Evolutionary conservation across 2,329 filamentous ascomycete species (phyloP).

Genomic region (Pyrenophora graminea): DNA sequence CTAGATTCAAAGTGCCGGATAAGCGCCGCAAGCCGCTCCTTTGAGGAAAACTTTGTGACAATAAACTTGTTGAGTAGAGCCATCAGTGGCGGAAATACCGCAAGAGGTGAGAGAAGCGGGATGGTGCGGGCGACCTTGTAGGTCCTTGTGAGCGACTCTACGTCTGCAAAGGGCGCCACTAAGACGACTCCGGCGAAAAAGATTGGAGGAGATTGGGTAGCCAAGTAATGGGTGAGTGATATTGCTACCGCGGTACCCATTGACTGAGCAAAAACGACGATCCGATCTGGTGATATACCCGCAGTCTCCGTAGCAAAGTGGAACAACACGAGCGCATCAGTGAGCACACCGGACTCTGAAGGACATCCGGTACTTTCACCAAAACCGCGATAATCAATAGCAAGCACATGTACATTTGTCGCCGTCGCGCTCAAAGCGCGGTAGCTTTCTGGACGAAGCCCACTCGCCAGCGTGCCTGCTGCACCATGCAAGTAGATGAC

Average conservation of each 20-base stretch:
- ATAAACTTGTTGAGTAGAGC: constrained; percentile 55
- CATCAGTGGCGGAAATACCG: constrained; percentile 50
- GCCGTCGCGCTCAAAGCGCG: constrained; percentile 58
- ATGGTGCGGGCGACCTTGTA: constrained; percentile 62
- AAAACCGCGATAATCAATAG: constrained; percentile 67
- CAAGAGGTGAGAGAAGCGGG: constrained; percentile 59
- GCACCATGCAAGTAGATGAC: constrained; percentile 67
- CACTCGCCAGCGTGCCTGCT: constrained; percentile 60
- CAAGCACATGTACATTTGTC: constrained; percentile 60
- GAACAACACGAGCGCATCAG: constrained; percentile 58
- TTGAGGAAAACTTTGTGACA: constrained; percentile 57
- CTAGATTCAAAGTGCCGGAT: constrained; percentile 39
- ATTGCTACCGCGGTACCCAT: constrained; percentile 61
- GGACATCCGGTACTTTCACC: constrained; percentile 59
- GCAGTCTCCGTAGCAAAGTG: constrained; percentile 60
- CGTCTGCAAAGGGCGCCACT: constrained; percentile 62
- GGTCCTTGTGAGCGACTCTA: constrained; percentile 58
- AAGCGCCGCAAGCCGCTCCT: constrained; percentile 54
- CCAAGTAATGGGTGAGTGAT: constrained; percentile 52
- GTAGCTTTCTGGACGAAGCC: constrained; percentile 61
- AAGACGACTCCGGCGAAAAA: constrained; percentile 61
- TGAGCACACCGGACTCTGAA: constrained; percentile 59
- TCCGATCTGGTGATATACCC: constrained; percentile 58
- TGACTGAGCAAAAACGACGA: constrained; percentile 64
- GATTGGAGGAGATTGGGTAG: constrained; percentile 48